Evolutionary conservation across 2,329 filamentous ascomycete genomes (phyloP), one percentile per base, ranked within the genome.

Genomic region (Epichloe bromicola): DNA sequence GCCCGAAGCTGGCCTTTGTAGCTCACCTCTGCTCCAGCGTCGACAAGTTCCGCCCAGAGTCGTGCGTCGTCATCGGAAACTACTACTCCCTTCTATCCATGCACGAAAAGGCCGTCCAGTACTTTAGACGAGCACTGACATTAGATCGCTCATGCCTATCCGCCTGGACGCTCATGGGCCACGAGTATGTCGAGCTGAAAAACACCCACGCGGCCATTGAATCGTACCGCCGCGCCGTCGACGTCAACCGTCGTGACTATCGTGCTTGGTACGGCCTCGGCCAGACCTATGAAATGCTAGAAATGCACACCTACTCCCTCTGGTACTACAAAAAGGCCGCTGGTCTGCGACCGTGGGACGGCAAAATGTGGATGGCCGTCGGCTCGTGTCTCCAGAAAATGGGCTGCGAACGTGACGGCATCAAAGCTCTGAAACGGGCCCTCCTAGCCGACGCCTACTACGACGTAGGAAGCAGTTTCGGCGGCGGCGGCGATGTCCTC

Each of bases 251-350:
- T 36, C 88, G 93, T 59, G 93, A 98, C 65, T 97, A 97, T 65
- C 85, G 93, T 52, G 93, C 93, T 4, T 98, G 93, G 93, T 97
- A 98, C 63, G 93, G 93, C 36, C 75, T 98, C 0, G 93, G 93
- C 1, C 91, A 97, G 65, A 94, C 93, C 1, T 98, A 98, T 62
- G 93, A 98, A 66, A 86, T 98, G 58, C 78, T 98, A 8, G 93
- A 98, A 68, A 96, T 96, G 88, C 88, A 95, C 63, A 89, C 90
- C 42, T 98, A 98, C 65, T 90, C 91, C 1, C 71, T 98, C 0
- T 97, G 93, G 78, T 98, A 98, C 69, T 96, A 95, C 71, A 94
- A 97, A 88, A 88, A 93, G 51, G 93, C 93, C 0, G 91, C 91
- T 0, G 88, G 89, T 0, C 74, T 98, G 2, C 82, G 90, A n/a